Base-by-base conservation (phyloP, 176 grass and related monocot genomes). In the Aegilops bicornis region DNA sequence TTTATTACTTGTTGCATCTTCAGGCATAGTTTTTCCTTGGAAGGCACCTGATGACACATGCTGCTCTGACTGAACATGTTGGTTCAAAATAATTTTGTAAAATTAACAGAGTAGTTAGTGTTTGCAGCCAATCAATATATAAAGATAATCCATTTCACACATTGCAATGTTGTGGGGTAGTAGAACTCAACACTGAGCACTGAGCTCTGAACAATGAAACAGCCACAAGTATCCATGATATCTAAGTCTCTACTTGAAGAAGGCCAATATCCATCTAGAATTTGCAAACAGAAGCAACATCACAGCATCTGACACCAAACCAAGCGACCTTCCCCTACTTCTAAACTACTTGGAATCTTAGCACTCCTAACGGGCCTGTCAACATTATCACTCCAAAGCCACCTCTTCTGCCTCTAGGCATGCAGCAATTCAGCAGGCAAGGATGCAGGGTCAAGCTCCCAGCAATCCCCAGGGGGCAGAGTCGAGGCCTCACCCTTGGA, bases 371-470 rank as follows among this genome's bases (percentile, higher is more conserved):
- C 36, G 27, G 40, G 30, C 50, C 29, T 50, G 60, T 35, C 69
- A 60, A 23, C 32, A 29, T 35, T 60, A 54, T 12, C 75, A 29
- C 31, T 8, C 75, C 47, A 7, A 8, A 29, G 79, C 76, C 65
- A 86, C 60, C 39, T 40, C 39, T 76, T 54, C 60, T 10, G 80
- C 40, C 9, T 71, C 45, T 69, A 3, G 7, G 86, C 50, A 1
- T 10, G 19, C 81, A 99, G 82, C 61, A 96, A 67, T 73, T 91
- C 90, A 8, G 90, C 27, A 85, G 92, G 94, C 78, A 96, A 82
- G 1, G 97, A 91, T 83, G 97, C 97, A 66, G 97, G 92, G 72
- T 96, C 97, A 72, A 98, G 92, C 73, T 98, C 94, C 94, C 94
- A 98, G 80, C 87, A 98, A 61, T 96, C 90, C 16, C 89, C 82